These are phyloP conservation scores for Diaporthe citriasiana DNA, from an alignment of 2,329 filamentous ascomycete genomes.

Conservation along the genomic window DNA sequence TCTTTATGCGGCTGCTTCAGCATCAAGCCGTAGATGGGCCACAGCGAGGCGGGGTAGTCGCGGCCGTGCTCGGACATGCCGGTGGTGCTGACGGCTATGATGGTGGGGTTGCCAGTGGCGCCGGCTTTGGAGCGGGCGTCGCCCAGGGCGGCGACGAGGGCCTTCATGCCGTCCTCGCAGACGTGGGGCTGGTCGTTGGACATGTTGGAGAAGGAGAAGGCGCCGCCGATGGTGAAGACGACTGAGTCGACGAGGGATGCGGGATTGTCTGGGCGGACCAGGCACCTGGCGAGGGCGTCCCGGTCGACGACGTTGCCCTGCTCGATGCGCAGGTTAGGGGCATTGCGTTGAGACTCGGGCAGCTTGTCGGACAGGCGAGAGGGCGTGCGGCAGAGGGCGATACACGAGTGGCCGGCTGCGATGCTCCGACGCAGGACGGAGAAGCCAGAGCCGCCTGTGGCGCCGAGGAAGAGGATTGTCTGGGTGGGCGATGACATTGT, in stretches of 20 bases:
- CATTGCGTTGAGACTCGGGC: slow-evolving; percentile 45
- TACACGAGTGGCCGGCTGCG: slow-evolving; percentile 60
- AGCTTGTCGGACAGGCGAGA: slow-evolving; percentile 60
- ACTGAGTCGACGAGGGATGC: slow-evolving; percentile 59
- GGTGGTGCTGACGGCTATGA: slow-evolving; percentile 57
- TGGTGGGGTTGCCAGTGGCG: slow-evolving; percentile 50
- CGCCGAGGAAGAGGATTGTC: slow-evolving; percentile 67
- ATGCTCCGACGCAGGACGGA: slow-evolving; percentile 61
- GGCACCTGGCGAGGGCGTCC: slow-evolving; percentile 53
- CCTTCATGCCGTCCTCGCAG: slow-evolving; percentile 60
- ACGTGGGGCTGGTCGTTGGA: slow-evolving; percentile 61
- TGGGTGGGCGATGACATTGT: slow-evolving; percentile 47
- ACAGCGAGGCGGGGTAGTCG: slow-evolving; percentile 57
- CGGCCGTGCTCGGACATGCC: slow-evolving; percentile 56
- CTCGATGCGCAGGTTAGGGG: slow-evolving; percentile 58
- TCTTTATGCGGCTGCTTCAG: slow-evolving; percentile 57
- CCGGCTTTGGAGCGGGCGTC: slow-evolving; percentile 48
- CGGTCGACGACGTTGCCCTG: slow-evolving; percentile 63
- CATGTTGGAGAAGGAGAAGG: slow-evolving; percentile 51
- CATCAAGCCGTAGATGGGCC: slow-evolving; percentile 58
- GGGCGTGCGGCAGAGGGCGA: slow-evolving; percentile 65
- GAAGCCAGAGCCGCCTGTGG: slow-evolving; percentile 64
- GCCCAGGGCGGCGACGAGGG: slow-evolving; percentile 58
- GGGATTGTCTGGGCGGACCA: slow-evolving; percentile 50
- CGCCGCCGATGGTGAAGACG: slow-evolving; percentile 63